Evolutionary conservation across 1,284 basidiomycete genomes (phyloP), one percentile per base, ranked within the genome.

Genomic region (Phellopilus nigrolimitatus): DNA sequence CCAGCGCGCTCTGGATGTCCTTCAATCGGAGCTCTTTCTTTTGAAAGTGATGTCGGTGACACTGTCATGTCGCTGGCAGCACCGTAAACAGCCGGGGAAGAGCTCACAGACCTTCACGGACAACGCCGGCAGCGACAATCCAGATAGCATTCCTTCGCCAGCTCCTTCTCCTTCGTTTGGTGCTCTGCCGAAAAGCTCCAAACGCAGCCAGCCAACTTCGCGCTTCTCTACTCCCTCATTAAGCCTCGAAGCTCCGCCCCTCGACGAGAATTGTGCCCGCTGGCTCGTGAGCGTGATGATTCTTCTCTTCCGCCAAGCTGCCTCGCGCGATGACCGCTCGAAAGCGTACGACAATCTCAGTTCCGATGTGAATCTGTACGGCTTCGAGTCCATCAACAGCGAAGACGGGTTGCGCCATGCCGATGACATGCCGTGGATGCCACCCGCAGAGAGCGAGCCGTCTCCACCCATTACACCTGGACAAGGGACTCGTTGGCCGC

Each of bases 1-100:
- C 59, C 56, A 76, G 53, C 72, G 78, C 53, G 74, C 82, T 0
- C 72, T 88, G 21, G 85, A 91, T 56, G 78, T 87, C 46, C 76
- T 95, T 6, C 91, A 95, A 62, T 95, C 93, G 0, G 91, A 95
- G 65, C 75, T 97, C 1, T 92, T 92, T 61, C 69, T 97, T 25
- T 75, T 97, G 59, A 92, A 95, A 68, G 82, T 95, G 36, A 70
- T 97, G 15, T 79, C 86, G 30, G 76, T 78, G 63, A 81, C 79
- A 56, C 79, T 97, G 73, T 81, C 88, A 9, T 83, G 88, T 19
- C 84, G 89, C 41, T 93, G 88, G 88, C 60, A 72, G 68, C 48
- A 60, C 62, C 9, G 71, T 71, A 12, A 64, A 65, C 43, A 64
- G 64, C 13, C 67, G 71, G 13, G 65, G 74, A 8, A 66, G 59